phyloP scores from a whole-genome alignment of 2,329 filamentous ascomycete species.

The Camillea tinctor region DNA sequence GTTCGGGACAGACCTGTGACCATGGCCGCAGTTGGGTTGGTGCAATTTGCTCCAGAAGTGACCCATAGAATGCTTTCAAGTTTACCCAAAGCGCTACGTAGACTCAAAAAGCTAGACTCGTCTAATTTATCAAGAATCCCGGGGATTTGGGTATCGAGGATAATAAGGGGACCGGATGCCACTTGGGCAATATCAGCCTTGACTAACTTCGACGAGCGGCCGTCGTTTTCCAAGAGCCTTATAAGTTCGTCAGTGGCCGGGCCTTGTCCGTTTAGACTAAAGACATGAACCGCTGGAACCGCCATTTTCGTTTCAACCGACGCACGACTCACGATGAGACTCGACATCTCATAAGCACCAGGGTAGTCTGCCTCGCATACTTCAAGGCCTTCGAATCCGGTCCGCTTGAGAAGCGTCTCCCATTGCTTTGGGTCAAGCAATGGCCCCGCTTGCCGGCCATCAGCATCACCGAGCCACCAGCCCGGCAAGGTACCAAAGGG shows the following conservation, averaged over 20 bases:
- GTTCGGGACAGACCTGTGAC: slow-evolving; percentile 1
- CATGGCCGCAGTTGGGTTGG: slow-evolving; percentile 2
- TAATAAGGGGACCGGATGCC: not conserved
- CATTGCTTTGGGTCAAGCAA: not conserved
- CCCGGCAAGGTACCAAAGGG: slow-evolving; percentile 4
- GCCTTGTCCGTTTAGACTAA: not conserved
- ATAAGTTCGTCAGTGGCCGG: not conserved
- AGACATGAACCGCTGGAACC: not conserved
- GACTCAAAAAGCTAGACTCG: not conserved
- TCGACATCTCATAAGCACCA: slow-evolving; percentile 4
- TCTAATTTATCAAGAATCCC: not conserved
- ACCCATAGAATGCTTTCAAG: slow-evolving; percentile 1
- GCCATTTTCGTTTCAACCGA: not conserved
- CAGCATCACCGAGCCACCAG: slow-evolving; percentile 10
- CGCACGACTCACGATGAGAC: slow-evolving; percentile 3
- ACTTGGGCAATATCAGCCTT: not conserved
- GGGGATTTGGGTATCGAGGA: slow-evolving; percentile 1
- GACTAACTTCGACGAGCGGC: not conserved
- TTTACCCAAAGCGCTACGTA: not conserved
- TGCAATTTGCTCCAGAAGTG: not conserved
- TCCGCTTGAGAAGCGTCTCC: not conserved
- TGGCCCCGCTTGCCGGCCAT: slow-evolving; percentile 1
- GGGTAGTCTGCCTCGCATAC: slow-evolving; percentile 7
- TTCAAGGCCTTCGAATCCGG: slow-evolving; percentile 3
- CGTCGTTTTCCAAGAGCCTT: not conserved